A percentile compares a stretch with the other conserved stretches of the same genome.
phyloP scores from a whole-genome alignment of 129 eudicot species.

The Sambucus nigra region DNA sequence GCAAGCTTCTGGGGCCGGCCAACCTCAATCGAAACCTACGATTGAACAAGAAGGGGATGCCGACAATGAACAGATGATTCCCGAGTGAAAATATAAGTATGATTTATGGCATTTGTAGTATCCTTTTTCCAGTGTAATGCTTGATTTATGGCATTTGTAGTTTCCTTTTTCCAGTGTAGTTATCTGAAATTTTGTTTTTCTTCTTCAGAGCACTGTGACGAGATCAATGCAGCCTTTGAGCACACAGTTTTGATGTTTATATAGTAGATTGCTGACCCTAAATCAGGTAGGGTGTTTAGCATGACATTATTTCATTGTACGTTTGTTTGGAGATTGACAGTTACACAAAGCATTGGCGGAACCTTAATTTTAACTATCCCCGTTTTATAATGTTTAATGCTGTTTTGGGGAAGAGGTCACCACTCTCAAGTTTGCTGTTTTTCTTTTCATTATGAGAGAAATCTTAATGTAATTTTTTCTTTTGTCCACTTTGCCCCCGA shows the following conservation, averaged over 20 bases:
- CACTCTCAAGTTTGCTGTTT: too few relatives aligned
- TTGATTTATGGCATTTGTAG: background rate
- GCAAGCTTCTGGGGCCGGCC: slow-evolving; percentile 45
- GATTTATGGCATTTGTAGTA: background rate
- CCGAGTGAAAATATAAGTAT: slow-evolving; percentile 23
- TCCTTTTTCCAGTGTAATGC: background rate
- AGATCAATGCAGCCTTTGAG: background rate
- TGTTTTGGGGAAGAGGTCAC: too few relatives aligned
- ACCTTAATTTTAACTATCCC: too few relatives aligned
- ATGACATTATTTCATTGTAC: background rate
- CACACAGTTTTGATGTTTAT: slow-evolving; percentile 7
- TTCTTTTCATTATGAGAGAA: too few relatives aligned
- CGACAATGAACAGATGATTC: slow-evolving; percentile 44
- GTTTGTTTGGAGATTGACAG: background rate
- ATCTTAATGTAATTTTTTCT: too few relatives aligned
- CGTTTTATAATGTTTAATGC: too few relatives aligned
- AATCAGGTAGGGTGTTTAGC: background rate
- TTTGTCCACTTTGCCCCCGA: too few relatives aligned
- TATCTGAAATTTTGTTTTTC: slow-evolving; percentile 5
- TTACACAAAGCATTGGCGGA: too few relatives aligned
- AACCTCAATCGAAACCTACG: slow-evolving; percentile 31
- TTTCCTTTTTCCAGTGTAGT: slow-evolving; percentile 1
- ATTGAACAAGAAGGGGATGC: slow-evolving; percentile 42
- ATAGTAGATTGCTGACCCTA: background rate
- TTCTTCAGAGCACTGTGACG: background rate